These are phyloP conservation scores for Cyclotella choctawhatcheeana DNA, from an alignment of 108 stramenopile species.

Conservation along the genomic window DNA sequence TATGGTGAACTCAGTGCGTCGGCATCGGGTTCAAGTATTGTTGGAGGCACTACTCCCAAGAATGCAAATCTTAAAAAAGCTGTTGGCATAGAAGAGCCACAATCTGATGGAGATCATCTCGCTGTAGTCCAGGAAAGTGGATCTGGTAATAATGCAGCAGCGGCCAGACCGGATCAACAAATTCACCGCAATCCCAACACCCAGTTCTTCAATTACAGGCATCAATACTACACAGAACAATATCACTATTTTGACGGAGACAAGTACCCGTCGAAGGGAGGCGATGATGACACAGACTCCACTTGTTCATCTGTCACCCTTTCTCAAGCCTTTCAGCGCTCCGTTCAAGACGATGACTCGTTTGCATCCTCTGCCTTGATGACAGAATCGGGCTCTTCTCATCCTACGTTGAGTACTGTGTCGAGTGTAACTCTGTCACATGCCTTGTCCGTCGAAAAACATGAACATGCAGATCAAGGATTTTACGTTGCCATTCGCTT, in stretches of 20 bases:
- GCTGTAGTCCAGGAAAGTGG: not conserved
- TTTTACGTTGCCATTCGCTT: slow-evolving; percentile 42
- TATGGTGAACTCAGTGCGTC: not conserved
- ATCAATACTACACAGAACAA: slow-evolving; percentile 41
- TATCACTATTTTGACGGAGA: slow-evolving; percentile 43
- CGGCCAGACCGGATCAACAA: not conserved
- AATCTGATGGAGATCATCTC: not conserved
- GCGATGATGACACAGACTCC: slow-evolving; percentile 29
- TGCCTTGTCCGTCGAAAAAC: slow-evolving; percentile 33
- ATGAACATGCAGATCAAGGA: slow-evolving; percentile 38
- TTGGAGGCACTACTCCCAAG: not conserved
- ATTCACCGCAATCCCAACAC: not conserved
- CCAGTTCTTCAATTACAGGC: slow-evolving; percentile 38
- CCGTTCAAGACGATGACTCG: slow-evolving; percentile 19
- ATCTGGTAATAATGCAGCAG: not conserved
- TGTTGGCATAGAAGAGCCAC: not conserved
- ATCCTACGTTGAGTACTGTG: slow-evolving; percentile 24
- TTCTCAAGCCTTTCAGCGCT: slow-evolving; percentile 42
- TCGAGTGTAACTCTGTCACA: slow-evolving; percentile 46
- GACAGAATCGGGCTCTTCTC: slow-evolving; percentile 19
- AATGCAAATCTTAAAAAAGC: not conserved
- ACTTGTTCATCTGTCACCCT: slow-evolving; percentile 49
- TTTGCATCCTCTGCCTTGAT: slow-evolving; percentile 20
- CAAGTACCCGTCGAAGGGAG: not conserved
- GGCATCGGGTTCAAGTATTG: not conserved